Evolutionary conservation across 139 green algal species (phyloP), one percentile per base, ranked within the genome.

Genomic region (Astrephomene gubernaculifera): DNA sequence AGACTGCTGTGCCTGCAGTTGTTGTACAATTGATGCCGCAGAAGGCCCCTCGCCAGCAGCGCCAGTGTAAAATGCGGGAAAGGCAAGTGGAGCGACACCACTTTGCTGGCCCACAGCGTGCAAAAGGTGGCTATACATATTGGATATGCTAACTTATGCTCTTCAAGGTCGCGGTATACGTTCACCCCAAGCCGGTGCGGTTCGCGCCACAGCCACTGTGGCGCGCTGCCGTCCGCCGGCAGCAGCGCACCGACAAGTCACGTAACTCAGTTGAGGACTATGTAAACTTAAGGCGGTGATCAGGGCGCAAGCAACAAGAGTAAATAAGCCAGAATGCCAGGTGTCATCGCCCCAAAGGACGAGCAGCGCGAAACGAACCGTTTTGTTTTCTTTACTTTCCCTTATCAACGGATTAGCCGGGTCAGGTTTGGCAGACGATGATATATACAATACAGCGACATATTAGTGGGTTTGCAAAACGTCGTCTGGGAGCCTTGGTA

Each of bases 71-170:
- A 79, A 44, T 39, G 38, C 38, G 35, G 68, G 38, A 54, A 39
- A 75, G 10, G 38, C 38, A 44, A 72, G 65, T 35, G 35, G 65
- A 24, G 33, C 45, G 38, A 75, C 38, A 33, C 68, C 68, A 39
- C 38, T 54, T 53, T 21, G 38, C 4, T 39, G 21, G 33, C 19
- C 36, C 39, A n/a, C n/a, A 12, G 65, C 25, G 35, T 75, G 68
- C 7, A 75, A 39, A 7, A 75, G 38, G 12, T 69, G 61, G 61
- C 53, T 75, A 33, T 75, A 75, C 68, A 75, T 75, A 5, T 25
- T 75, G 57, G 57, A 65, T 35, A 27, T 27, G n/a, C 57, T 35
- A 35, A 65, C n/a, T 25, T 65, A 65, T 65, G 57, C 57, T 65
- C n/a, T 35, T 65, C 57, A 8, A 25, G 29, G 29, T 27, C 25